Evolutionary conservation across 2,329 filamentous ascomycete species (phyloP).

Genomic region (Arthrobotrys sinensis): DNA sequence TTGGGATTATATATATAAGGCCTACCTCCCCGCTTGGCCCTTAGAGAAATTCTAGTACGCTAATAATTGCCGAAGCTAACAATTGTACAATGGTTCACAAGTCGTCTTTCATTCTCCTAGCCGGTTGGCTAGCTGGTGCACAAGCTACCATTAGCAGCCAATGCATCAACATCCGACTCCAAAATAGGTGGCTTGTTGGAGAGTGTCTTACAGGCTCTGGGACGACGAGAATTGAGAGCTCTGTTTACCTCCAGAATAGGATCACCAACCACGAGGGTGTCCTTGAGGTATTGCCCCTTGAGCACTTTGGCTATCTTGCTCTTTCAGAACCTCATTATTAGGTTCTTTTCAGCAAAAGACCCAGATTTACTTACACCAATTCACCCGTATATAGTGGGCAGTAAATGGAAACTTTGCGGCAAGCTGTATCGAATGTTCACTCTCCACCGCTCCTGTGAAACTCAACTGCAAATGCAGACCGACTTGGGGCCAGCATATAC

Average conservation of each 20-base stretch:
- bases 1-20: too few relatives aligned
- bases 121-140: conserved; percentile 25
- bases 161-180: conserved; percentile 50
- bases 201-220: conserved; percentile 48
- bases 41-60: neutral
- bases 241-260: conserved; percentile 47
- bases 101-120: conserved; percentile 22
- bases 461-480: conserved; percentile 50
- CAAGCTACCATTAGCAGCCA: conserved; percentile 57
- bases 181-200: conserved; percentile 41
- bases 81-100: conserved; percentile 15
- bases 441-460: conserved; percentile 14
- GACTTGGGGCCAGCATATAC: conserved; percentile 41
- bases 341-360: too few relatives aligned
- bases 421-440: conserved; percentile 44
- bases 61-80: neutral
- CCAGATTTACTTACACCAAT: neutral
- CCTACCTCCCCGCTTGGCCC: too few relatives aligned
- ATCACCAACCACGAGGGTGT: conserved; percentile 50
- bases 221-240: conserved; percentile 47
- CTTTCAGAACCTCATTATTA: neutral
- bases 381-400: conserved; percentile 39
- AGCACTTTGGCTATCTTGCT: too few relatives aligned
- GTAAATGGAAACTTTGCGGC: conserved; percentile 39
- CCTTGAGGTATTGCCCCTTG: conserved; percentile 31